These are phyloP conservation scores for Pseudotulostoma volvatum DNA, from an alignment of 495 filamentous ascomycete species.

Conservation along the genomic window DNA sequence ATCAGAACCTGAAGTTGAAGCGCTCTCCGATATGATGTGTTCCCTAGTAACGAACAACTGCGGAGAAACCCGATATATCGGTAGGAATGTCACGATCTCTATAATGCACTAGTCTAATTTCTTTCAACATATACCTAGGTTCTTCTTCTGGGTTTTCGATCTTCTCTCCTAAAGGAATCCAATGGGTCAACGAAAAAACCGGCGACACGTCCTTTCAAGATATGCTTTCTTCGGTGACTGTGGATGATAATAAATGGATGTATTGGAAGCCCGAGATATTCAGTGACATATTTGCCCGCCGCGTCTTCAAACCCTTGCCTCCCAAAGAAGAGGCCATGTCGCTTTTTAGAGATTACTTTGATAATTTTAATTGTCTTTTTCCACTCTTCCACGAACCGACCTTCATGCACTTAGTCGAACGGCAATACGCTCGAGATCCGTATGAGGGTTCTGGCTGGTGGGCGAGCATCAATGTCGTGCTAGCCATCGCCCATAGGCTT, in stretches of 20 bases:
- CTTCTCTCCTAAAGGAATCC: constrained; percentile 91
- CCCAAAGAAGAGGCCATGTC: constrained; percentile 66
- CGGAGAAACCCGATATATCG: constrained; percentile 92
- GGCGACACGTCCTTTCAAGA: constrained; percentile 87
- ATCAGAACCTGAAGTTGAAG: constrained; percentile 63
- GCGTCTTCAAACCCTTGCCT: constrained; percentile 69
- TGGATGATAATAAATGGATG: constrained; percentile 84
- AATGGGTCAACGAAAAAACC: constrained; percentile 98
- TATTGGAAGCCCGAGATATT: constrained; percentile 96
- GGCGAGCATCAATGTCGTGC: constrained; percentile 86
- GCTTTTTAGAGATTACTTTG: constrained; percentile 82
- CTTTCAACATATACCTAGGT: constrained; percentile 39
- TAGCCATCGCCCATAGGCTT: constrained; percentile 81
- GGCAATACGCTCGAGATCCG: constrained; percentile 82
- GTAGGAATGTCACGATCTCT: constrained; percentile 34
- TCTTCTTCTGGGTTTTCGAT: constrained; percentile 98
- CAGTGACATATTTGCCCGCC: constrained; percentile 74
- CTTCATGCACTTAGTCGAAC: constrained; percentile 90
- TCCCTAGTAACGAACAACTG: constrained; percentile 94
- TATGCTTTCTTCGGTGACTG: constrained; percentile 73
- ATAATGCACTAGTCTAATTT: too few relatives aligned
- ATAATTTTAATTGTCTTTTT: constrained; percentile 98
- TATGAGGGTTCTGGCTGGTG: constrained; percentile 96
- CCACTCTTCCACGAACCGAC: constrained; percentile 94
- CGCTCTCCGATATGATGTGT: constrained; percentile 96